Conservation (phyloP, 306 rosid genomes). For the Vigna angularis region DNA sequence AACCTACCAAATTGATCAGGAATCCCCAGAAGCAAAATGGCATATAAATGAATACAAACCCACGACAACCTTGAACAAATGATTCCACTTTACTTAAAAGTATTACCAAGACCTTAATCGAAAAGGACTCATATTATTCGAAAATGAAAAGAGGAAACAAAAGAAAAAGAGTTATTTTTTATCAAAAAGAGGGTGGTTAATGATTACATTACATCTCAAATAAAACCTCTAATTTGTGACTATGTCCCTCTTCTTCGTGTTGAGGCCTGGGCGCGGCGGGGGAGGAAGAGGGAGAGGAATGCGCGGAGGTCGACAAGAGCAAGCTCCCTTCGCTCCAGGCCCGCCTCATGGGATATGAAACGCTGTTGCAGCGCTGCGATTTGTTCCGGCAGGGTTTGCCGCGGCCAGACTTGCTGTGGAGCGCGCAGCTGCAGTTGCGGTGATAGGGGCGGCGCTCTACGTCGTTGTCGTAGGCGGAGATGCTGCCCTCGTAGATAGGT, state of each 20-base stretch:
- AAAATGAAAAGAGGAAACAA: not conserved
- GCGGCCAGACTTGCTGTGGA: conserved; percentile 40
- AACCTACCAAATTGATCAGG: conserved; percentile 27
- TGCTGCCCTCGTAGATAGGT: conserved; percentile 59
- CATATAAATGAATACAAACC: not conserved
- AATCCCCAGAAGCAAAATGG: not conserved
- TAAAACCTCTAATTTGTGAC: conserved; percentile 17
- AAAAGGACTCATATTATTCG: conserved; percentile 32
- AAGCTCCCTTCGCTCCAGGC: conserved; percentile 73
- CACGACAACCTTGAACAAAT: conserved; percentile 3
- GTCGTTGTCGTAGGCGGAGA: conserved; percentile 50
- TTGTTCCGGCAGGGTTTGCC: conserved; percentile 10
- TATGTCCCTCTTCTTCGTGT: conserved; percentile 16
- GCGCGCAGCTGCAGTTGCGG: conserved; percentile 50
- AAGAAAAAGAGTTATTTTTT: not conserved
- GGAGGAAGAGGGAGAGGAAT: conserved; percentile 47
- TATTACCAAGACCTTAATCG: not conserved
- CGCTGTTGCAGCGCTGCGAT: conserved; percentile 14
- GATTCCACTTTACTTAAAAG: not conserved
- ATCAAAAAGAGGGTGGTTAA: not conserved
- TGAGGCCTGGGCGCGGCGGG: conserved; percentile 28
- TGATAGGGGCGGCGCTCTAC: conserved; percentile 80
- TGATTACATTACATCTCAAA: conserved; percentile 26
- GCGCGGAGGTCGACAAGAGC: conserved; percentile 31
- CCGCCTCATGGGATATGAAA: conserved; percentile 66